Base-by-base conservation (phyloP, 2,329 filamentous ascomycete genomes). In the Cladosporium sp. region DNA sequence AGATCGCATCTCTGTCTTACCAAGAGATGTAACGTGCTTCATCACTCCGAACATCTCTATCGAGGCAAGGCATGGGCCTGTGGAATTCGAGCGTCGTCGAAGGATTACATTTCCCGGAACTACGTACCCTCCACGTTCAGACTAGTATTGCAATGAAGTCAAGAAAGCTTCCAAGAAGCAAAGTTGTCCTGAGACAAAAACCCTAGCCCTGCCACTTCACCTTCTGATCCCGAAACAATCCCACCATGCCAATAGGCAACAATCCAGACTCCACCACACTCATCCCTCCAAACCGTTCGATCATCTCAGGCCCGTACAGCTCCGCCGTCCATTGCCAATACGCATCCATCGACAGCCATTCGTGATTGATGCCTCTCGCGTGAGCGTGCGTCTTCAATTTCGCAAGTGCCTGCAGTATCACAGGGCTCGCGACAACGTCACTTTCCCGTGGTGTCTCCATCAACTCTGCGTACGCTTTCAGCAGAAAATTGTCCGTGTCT, bases 261-360 rank as follows among this genome's bases (percentile, higher is more conserved):
- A 73, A 23, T 54, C 71, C 70, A 46, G 67, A 66, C 58, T 75
- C 71, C 3, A 70, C 71, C 26, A 73, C 66, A 16, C 67, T 70
- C 51, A 73, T 28, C n/a, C 68, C 68, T 1, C 71, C 71, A 54
- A 74, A 74, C 18, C 66, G 67, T 28, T 68, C 54, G 60, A 69
- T 66, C 65, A 74, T 61, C 58, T 73, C 73, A 26, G 67, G 67
- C 5, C 69, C 70, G 64, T 73, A 71, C 36, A 74, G 60, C 39
- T 69, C 58, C 51, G 71, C 63, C 14, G 84, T 76, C 82, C 83
- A 85, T 63, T 75, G 76, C 78, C 82, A 83, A 58, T 84, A 84
- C 4, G 76, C 71, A 16, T 77, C 74, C 65, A 69, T 65, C 0
- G 5, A 21, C 3, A 10, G 23, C 64, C 48, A 69, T 0, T 66